These are phyloP conservation scores for Parascedosporium putredinis DNA, from an alignment of 2,329 filamentous ascomycete species.

Conservation along the genomic window DNA sequence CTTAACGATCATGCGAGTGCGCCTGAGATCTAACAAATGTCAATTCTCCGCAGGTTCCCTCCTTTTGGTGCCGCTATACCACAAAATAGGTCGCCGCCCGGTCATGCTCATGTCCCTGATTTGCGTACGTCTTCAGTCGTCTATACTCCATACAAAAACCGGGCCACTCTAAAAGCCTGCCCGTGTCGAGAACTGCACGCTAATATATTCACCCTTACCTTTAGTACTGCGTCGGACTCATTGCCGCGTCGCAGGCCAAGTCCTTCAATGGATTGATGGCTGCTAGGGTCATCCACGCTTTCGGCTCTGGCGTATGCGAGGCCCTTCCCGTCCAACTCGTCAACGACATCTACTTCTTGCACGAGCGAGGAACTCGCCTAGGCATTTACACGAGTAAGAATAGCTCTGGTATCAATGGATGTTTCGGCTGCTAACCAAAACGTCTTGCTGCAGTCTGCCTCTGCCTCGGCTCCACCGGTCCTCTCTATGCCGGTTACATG, in stretches of 20 bases:
- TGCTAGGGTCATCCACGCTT: constrained; percentile 26
- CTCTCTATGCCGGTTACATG: constrained; percentile 52
- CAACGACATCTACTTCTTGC: constrained; percentile 35
- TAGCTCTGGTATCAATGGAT: neutral
- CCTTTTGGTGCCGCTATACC: constrained; percentile 45
- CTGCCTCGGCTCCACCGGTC: constrained; percentile 44
- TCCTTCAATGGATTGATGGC: constrained; percentile 27
- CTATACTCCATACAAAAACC: neutral
- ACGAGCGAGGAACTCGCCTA: constrained; percentile 40
- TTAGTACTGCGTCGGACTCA: constrained; percentile 30
- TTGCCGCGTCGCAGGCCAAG: constrained; percentile 25
- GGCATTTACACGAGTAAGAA: constrained; percentile 47
- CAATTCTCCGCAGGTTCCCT: too few relatives aligned
- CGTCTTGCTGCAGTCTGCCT: constrained; percentile 32
- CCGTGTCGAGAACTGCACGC: too few relatives aligned
- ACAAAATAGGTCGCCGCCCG: constrained; percentile 33
- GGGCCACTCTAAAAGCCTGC: too few relatives aligned
- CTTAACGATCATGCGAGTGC: too few relatives aligned
- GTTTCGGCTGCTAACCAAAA: neutral
- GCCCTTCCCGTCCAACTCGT: constrained; percentile 34
- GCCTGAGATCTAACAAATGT: too few relatives aligned
- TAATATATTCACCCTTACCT: too few relatives aligned
- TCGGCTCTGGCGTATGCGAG: constrained; percentile 33
- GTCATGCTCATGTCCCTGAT: constrained; percentile 30
- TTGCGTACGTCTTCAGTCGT: constrained; percentile 17